phyloP scores from a whole-genome alignment of 1,139 yeast species.

The Yamadazyma diddensiae region DNA sequence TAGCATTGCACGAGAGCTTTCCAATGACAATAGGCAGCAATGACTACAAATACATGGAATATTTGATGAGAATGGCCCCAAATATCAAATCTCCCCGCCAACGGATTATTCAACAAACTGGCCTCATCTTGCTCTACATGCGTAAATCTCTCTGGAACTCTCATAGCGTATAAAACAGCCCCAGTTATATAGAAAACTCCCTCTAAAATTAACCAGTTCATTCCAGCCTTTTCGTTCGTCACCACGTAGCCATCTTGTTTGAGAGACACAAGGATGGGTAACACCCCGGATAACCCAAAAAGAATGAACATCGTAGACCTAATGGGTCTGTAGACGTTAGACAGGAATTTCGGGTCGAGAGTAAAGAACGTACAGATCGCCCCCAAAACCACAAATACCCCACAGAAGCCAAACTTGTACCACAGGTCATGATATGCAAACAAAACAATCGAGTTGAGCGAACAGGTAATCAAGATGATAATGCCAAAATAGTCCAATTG shows the following conservation, averaged over 20 bases:
- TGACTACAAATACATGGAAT: conserved; percentile 77
- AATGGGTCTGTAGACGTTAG: conserved; percentile 69
- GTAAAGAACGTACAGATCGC: conserved; percentile 62
- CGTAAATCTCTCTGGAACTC: conserved; percentile 70
- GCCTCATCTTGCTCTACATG: conserved; percentile 49
- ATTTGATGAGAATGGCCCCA: conserved; percentile 88
- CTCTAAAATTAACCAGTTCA: conserved; percentile 63
- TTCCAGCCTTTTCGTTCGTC: conserved; percentile 50
- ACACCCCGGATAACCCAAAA: conserved; percentile 75
- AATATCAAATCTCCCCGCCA: conserved; percentile 51
- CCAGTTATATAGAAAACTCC: conserved; percentile 76
- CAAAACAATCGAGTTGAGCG: conserved; percentile 67
- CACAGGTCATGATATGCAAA: conserved; percentile 58
- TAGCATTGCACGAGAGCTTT: conserved; percentile 63
- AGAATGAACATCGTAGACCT: conserved; percentile 76
- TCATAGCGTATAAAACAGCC: conserved; percentile 71
- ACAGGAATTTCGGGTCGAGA: conserved; percentile 60
- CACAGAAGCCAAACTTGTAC: conserved; percentile 42
- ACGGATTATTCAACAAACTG: conserved; percentile 15
- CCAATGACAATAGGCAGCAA: conserved; percentile 79
- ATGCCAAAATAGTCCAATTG: conserved; percentile 87
- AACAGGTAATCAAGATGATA: conserved; percentile 69
- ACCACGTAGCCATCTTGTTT: conserved; percentile 31
- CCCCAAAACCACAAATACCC: conserved; percentile 55
- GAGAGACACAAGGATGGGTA: conserved; percentile 63